These are phyloP conservation scores for Epichloe typhina DNA, from an alignment of 2,329 filamentous ascomycete species.

Conservation along the genomic window DNA sequence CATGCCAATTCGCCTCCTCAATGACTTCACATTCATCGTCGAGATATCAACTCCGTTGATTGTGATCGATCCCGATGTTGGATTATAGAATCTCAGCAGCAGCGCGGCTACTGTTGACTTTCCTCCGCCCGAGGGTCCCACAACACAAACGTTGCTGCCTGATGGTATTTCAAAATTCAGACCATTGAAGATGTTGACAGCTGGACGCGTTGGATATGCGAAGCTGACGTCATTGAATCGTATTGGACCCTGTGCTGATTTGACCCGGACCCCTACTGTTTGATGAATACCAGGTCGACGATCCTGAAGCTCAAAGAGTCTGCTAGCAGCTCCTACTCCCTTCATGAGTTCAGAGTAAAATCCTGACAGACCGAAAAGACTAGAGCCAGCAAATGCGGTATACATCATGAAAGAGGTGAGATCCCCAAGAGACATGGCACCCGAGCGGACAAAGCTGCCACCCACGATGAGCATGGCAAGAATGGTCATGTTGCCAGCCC, in stretches of 20 bases:
- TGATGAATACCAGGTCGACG: slow-evolving; percentile 75
- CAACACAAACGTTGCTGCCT: slow-evolving; percentile 89
- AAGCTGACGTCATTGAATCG: slow-evolving; percentile 78
- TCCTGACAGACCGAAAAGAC: slow-evolving; percentile 82
- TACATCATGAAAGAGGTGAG: slow-evolving; percentile 98
- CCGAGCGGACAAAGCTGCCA: slow-evolving; percentile 76
- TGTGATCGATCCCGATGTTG: slow-evolving; percentile 60
- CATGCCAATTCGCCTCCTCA: slow-evolving; percentile 84
- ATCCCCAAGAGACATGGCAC: slow-evolving; percentile 79
- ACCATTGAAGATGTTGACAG: slow-evolving; percentile 80
- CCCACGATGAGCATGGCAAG: slow-evolving; percentile 81
- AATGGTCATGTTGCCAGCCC: slow-evolving; percentile 94
- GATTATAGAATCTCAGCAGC: slow-evolving; percentile 80
- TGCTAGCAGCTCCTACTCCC: slow-evolving; percentile 89
- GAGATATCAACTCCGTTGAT: slow-evolving; percentile 78
- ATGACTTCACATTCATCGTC: slow-evolving; percentile 81
- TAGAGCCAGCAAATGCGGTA: slow-evolving; percentile 73
- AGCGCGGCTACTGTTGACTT: slow-evolving; percentile 95
- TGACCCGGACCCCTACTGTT: slow-evolving; percentile 67
- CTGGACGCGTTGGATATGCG: slow-evolving; percentile 85
- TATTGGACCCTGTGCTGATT: slow-evolving; percentile 77
- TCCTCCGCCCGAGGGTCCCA: slow-evolving; percentile 88
- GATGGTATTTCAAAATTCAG: slow-evolving; percentile 85
- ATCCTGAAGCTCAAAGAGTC: slow-evolving; percentile 91
- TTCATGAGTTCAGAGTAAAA: slow-evolving; percentile 99